phyloP scores from a whole-genome alignment of 306 rosid genomes.

The Styphnolobium japonicum region DNA sequence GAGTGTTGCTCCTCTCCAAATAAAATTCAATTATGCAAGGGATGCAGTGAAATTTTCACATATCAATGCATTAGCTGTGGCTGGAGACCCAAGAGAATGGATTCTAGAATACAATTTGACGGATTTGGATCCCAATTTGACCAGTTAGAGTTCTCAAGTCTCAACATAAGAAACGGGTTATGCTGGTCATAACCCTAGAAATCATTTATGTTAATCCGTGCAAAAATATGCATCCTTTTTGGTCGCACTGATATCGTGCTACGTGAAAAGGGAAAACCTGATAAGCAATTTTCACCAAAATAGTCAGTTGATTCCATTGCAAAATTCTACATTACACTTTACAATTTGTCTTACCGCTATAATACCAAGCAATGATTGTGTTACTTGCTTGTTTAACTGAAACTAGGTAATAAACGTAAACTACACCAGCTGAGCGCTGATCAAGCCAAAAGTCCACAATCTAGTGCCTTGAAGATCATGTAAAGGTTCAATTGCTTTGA shows the following conservation, averaged over 20 bases:
- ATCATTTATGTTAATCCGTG: not conserved
- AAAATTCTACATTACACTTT: constrained; percentile 18
- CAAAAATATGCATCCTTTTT: not conserved
- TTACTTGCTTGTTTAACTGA: constrained; percentile 15
- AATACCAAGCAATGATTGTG: not conserved
- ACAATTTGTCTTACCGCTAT: constrained; percentile 16
- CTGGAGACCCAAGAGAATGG: not conserved
- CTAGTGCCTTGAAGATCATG: constrained; percentile 2
- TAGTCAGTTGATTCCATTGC: not conserved
- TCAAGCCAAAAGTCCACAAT: constrained; percentile 16
- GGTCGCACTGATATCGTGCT: not conserved
- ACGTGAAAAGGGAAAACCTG: not conserved
- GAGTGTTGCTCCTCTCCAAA: not conserved
- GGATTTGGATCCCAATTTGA: not conserved
- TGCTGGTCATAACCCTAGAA: not conserved
- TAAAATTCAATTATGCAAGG: not conserved
- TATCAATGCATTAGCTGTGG: too few species aligned
- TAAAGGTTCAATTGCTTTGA: not conserved
- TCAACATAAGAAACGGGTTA: not conserved
- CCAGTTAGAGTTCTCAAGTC: not conserved
- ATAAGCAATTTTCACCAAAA: constrained; percentile 11
- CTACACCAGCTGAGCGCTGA: constrained; percentile 8
- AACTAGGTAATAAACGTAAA: not conserved
- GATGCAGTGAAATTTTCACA: not conserved
- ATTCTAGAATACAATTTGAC: not conserved